These are phyloP conservation scores for Penicillium psychrosexuale DNA, from an alignment of 2,329 filamentous ascomycete species.

Conservation along the genomic window DNA sequence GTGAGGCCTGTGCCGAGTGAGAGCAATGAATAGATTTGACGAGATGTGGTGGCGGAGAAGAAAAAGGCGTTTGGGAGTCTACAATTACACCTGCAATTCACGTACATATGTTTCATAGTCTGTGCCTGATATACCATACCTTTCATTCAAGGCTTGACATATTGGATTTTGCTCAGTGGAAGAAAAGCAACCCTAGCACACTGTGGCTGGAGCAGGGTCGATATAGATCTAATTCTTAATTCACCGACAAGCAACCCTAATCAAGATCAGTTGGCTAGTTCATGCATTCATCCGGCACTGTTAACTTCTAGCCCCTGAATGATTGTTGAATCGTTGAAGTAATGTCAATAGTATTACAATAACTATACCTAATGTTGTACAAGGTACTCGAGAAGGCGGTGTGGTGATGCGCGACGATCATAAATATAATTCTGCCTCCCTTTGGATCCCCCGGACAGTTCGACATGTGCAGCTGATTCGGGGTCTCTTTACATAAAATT, in stretches of 20 bases:
- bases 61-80: slow-evolving; percentile 15
- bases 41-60: not conserved
- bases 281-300: not conserved
- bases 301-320: not conserved
- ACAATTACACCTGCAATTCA: slow-evolving; percentile 6
- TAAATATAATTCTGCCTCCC: slow-evolving; percentile 5
- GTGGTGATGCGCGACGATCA: slow-evolving; percentile 1
- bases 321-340: not conserved
- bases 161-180: not conserved
- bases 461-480: not conserved
- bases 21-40: not conserved
- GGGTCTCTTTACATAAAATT: not conserved
- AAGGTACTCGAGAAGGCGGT: slow-evolving; percentile 1
- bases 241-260: not conserved
- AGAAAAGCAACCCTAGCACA: not conserved
- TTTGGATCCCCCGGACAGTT: not conserved
- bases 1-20: slow-evolving; percentile 10
- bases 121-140: slow-evolving; percentile 4
- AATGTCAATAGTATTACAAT: not conserved
- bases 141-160: not conserved
- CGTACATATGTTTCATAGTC: slow-evolving; percentile 10
- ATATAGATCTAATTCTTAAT: not conserved
- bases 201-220: not conserved
- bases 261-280: not conserved
- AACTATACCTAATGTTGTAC: too few relatives aligned